These are phyloP conservation scores for Penicillium coprophilum DNA, from an alignment of 495 filamentous ascomycete genomes.

Conservation along the genomic window DNA sequence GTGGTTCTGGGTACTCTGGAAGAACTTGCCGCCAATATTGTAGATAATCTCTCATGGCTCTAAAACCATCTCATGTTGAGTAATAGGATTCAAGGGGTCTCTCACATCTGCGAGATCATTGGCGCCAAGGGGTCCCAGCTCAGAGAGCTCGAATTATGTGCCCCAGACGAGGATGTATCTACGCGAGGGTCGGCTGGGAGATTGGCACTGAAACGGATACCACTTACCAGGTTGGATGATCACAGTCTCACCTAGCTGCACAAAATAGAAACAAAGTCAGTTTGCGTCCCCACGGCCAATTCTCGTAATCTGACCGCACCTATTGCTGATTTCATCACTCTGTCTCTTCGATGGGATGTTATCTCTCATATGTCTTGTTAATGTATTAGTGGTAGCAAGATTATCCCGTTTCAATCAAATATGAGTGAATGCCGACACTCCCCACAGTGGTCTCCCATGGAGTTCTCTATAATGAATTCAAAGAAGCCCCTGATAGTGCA, in stretches of 20 bases:
- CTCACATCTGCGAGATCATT: conserved; percentile 52
- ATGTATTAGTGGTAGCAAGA: conserved; percentile 36
- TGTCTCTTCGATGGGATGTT: conserved; percentile 52
- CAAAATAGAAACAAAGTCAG: no score
- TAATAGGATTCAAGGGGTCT: conserved; percentile 48
- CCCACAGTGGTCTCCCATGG: conserved; percentile 53
- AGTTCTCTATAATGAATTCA: conserved; percentile 63
- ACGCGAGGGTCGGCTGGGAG: conserved; percentile 47
- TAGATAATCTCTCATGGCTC: conserved; percentile 50
- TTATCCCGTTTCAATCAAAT: neutral
- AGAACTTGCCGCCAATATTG: conserved; percentile 53
- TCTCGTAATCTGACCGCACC: conserved; percentile 44
- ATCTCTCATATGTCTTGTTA: conserved; percentile 35
- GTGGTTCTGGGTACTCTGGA: conserved; percentile 49
- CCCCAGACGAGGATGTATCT: conserved; percentile 54
- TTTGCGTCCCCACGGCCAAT: conserved; percentile 50
- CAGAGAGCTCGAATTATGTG: conserved; percentile 48
- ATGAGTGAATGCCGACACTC: neutral
- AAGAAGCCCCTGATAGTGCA: conserved; percentile 50
- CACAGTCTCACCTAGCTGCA: conserved; percentile 50
- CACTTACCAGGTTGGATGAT: conserved; percentile 50
- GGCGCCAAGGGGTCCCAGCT: conserved; percentile 50
- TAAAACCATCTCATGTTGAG: conserved; percentile 41
- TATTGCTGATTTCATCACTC: conserved; percentile 51
- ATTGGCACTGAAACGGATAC: conserved; percentile 47